Conservation (phyloP, 768 basidiomycete genomes). For the Gloeopeniophorella convolvens region DNA sequence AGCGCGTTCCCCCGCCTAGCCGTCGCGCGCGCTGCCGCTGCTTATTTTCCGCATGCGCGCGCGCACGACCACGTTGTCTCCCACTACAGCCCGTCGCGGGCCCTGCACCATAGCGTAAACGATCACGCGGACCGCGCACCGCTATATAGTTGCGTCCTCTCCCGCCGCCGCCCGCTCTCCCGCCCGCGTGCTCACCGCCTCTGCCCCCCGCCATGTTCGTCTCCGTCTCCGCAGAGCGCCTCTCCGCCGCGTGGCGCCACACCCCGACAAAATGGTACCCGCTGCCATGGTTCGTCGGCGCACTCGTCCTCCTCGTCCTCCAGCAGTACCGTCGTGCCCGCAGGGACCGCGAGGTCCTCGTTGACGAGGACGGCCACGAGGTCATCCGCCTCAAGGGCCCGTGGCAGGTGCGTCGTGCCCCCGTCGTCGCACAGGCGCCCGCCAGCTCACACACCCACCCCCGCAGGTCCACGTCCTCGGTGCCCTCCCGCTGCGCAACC, state of each 20-base stretch:
- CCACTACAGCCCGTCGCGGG: no score
- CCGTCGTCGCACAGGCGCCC: neutral
- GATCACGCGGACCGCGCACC: constrained; percentile 28
- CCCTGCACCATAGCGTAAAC: constrained; percentile 3
- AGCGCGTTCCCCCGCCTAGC: no score
- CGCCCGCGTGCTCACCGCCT: neutral
- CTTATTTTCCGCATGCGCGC: no score
- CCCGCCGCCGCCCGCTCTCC: neutral
- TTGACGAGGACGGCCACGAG: constrained; percentile 81
- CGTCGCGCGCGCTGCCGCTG: no score
- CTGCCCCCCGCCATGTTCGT: constrained; percentile 6
- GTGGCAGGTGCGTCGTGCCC: constrained; percentile 66
- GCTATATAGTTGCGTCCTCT: constrained; percentile 41
- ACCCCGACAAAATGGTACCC: constrained; percentile 97
- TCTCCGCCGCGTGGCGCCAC: constrained; percentile 73
- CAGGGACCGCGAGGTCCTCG: constrained; percentile 55
- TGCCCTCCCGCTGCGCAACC: constrained; percentile 86
- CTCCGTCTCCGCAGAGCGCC: constrained; percentile 38
- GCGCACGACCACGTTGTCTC: no score
- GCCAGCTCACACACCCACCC: neutral
- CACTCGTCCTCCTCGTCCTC: constrained; percentile 73
- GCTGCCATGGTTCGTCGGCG: constrained; percentile 84
- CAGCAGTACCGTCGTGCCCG: constrained; percentile 58
- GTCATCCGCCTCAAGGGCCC: constrained; percentile 79
- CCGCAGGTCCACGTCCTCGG: constrained; percentile 90